Conservation (phyloP, 805 yeast species). For the Myxozyma geophila region DNA sequence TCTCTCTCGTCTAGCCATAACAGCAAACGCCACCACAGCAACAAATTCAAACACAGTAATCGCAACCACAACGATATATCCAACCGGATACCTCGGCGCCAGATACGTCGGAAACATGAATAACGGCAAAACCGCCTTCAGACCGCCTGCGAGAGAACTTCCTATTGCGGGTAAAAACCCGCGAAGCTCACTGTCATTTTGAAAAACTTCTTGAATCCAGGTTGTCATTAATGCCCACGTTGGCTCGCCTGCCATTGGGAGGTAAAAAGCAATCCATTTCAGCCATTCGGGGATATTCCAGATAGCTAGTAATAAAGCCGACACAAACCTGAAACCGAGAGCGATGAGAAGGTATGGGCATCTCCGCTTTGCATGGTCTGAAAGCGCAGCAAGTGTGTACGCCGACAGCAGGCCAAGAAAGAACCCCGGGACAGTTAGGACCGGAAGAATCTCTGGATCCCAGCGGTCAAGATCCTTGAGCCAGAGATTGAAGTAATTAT, state of each 20-base stretch:
- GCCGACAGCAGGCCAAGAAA: constrained; percentile 43
- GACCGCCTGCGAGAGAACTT: constrained; percentile 11
- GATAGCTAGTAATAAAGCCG: constrained; percentile 21
- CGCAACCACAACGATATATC: constrained; percentile 20
- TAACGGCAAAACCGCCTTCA: constrained; percentile 26
- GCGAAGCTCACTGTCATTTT: constrained; percentile 30
- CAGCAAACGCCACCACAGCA: constrained; percentile 16
- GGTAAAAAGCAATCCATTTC: constrained; percentile 20
- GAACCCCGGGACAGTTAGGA: constrained; percentile 45
- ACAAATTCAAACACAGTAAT: constrained; percentile 16
- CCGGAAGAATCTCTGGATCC: constrained; percentile 42
- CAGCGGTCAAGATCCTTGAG: constrained; percentile 40
- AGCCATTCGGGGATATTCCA: constrained; percentile 25
- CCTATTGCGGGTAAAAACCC: constrained; percentile 36
- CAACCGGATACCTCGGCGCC: constrained; percentile 30
- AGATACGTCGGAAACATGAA: constrained; percentile 28
- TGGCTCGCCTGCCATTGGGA: constrained; percentile 26
- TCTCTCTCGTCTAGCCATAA: constrained; percentile 24
- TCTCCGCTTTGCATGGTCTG: constrained; percentile 43
- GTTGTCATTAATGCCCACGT: constrained; percentile 23
- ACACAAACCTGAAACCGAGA: constrained; percentile 13
- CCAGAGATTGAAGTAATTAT: constrained; percentile 43
- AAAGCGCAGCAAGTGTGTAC: constrained; percentile 40
- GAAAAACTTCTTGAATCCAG: constrained; percentile 30
- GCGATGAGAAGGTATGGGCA: constrained; percentile 40